phyloP scores from a whole-genome alignment of 192 early-diverging fungal species.

The Bifiguratus adelaidae region DNA sequence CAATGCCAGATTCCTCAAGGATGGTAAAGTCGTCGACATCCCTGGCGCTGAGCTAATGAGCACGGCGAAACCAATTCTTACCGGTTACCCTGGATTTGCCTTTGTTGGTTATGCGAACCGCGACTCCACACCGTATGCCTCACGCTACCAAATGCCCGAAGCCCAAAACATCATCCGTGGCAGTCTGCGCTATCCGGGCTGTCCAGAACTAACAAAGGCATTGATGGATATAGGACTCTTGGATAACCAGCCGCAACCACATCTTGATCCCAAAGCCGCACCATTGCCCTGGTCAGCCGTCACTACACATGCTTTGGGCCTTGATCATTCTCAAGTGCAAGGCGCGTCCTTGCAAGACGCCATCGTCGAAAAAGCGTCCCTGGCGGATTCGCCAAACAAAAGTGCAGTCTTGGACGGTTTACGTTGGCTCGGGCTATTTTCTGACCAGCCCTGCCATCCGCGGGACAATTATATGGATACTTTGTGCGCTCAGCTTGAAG shows the following conservation, averaged over 20 bases:
- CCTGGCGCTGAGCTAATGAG: slow-evolving; percentile 80
- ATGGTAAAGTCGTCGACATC: slow-evolving; percentile 83
- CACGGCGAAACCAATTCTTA: slow-evolving; percentile 79
- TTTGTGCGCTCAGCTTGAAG: slow-evolving; percentile 90
- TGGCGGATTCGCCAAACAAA: slow-evolving; percentile 41
- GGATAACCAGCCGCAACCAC: slow-evolving; percentile 53
- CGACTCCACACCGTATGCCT: slow-evolving; percentile 89
- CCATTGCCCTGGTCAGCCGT: slow-evolving; percentile 74
- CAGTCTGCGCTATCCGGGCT: slow-evolving; percentile 92
- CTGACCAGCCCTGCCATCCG: slow-evolving; percentile 40
- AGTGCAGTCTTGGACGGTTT: slow-evolving; percentile 60
- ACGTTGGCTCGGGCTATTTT: slow-evolving; percentile 86
- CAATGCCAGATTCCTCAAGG: slow-evolving; percentile 81
- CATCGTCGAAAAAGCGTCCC: slow-evolving; percentile 55
- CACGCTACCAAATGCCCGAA: slow-evolving; percentile 93
- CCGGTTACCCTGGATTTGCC: slow-evolving; percentile 91
- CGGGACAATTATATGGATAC: slow-evolving; percentile 80
- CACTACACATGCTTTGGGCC: slow-evolving; percentile 43
- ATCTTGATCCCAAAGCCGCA: slow-evolving; percentile 38
- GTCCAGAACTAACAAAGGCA: slow-evolving; percentile 92
- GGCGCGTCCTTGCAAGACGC: slow-evolving; percentile 10
- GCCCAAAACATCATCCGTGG: slow-evolving; percentile 89
- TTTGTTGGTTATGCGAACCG: slow-evolving; percentile 97
- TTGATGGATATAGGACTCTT: slow-evolving; percentile 90
- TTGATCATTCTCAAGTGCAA: neutral